Conservation (phyloP, 306 rosid species). For the Castanopsis chinensis region DNA sequence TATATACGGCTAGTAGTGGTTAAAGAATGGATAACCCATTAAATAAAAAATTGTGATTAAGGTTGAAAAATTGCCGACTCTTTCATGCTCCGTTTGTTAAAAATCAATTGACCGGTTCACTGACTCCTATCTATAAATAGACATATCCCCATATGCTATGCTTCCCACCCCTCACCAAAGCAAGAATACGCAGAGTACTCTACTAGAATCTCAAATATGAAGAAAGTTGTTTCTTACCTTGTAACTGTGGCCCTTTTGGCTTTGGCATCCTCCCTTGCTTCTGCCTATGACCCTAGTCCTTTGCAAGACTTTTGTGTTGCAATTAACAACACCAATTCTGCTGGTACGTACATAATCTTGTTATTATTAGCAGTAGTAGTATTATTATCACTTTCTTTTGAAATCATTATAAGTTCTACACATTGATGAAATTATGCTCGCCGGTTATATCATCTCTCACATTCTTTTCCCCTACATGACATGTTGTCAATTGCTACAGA, state of each 20-base stretch:
- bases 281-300: not conserved
- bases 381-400: not conserved
- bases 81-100: no score
- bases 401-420: not conserved
- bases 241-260: not conserved
- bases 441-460: no score
- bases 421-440: not conserved
- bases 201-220: not conserved
- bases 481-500: no score
- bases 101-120: not conserved
- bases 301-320: not conserved
- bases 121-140: not conserved
- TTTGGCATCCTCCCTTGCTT: not conserved
- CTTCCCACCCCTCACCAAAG: not conserved
- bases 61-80: no score
- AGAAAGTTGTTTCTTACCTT: not conserved
- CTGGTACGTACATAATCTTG: not conserved
- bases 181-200: not conserved
- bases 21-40: no score
- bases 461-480: no score
- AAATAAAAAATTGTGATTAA: no score
- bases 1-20: no score
- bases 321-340: not conserved
- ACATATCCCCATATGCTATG: not conserved
- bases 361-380: no score